Conservation (phyloP, 1,284 basidiomycete species). For the Rhodotorula sp. region DNA sequence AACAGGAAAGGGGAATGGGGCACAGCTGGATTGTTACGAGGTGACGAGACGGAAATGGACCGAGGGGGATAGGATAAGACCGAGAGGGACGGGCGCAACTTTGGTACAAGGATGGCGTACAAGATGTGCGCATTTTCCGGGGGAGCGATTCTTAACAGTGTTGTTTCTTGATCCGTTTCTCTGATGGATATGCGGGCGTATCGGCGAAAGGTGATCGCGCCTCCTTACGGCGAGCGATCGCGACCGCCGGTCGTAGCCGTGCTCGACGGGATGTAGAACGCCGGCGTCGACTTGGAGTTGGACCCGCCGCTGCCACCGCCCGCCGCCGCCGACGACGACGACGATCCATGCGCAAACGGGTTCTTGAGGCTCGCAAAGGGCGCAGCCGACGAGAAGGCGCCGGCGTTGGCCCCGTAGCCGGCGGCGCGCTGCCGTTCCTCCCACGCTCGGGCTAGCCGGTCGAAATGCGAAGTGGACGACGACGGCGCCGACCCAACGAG, state of each 20-base stretch:
- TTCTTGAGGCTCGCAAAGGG: background rate
- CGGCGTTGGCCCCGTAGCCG: background rate
- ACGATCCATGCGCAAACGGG: conserved; percentile 1
- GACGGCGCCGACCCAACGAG: background rate
- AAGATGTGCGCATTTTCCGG: too few species aligned
- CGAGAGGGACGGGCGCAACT: too few species aligned
- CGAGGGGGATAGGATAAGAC: too few species aligned
- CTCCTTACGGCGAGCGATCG: background rate
- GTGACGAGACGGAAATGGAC: too few species aligned
- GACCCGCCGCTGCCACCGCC: too few species aligned
- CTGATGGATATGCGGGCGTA: background rate
- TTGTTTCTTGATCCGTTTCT: too few species aligned
- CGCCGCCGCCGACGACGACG: background rate
- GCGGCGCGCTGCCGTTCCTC: conserved; percentile 14
- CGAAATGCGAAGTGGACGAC: conserved; percentile 9
- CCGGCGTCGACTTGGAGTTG: conserved; percentile 11
- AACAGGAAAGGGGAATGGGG: too few species aligned
- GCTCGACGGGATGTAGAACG: conserved; percentile 24
- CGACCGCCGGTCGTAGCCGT: background rate
- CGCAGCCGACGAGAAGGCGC: background rate
- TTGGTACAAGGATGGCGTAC: too few species aligned
- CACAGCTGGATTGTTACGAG: too few species aligned
- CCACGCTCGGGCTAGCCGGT: conserved; percentile 29
- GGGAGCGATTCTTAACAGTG: too few species aligned
- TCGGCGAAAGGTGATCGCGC: background rate